Evolutionary conservation across 345 rosid species (phyloP).

Genomic region (Lepidium sativum): DNA sequence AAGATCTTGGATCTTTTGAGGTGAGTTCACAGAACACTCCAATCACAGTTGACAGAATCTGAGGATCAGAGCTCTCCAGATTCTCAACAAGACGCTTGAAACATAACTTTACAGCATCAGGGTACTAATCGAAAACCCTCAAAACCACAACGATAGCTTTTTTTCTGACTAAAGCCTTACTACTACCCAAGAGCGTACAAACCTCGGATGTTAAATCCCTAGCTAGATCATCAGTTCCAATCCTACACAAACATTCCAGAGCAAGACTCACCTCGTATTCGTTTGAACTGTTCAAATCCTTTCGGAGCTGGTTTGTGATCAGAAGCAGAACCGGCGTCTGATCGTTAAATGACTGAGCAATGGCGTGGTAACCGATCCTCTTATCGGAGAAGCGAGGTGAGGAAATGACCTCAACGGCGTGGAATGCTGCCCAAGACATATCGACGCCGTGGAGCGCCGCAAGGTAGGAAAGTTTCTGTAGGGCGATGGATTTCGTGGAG

Average conservation of each 20-base stretch:
- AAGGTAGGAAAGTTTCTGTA: conserved; percentile 80
- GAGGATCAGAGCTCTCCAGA: conserved; percentile 68
- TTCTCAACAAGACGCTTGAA: conserved; percentile 87
- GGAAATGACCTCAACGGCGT: conserved; percentile 81
- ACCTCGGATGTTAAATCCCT: conserved; percentile 82
- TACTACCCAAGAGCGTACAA: conserved; percentile 60
- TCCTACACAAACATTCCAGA: conserved; percentile 63
- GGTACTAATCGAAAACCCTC: conserved; percentile 76
- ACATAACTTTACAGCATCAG: conserved; percentile 84
- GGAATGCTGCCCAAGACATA: conserved; percentile 85
- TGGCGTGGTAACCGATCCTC: conserved; percentile 71
- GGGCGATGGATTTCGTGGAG: conserved; percentile 77
- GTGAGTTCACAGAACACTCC: conserved; percentile 87
- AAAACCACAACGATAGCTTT: conserved; percentile 67
- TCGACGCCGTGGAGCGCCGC: conserved; percentile 61
- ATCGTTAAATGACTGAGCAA: conserved; percentile 72
- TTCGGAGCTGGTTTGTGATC: conserved; percentile 79
- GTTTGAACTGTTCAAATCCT: conserved; percentile 62
- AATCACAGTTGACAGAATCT: conserved; percentile 52
- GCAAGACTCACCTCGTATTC: conserved; percentile 81
- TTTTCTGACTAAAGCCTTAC: conserved; percentile 58
- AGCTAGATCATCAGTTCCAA: conserved; percentile 77
- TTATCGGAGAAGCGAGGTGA: conserved; percentile 70
- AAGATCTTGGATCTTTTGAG: conserved; percentile 56
- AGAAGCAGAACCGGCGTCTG: conserved; percentile 69